A percentile compares a stretch with the other conserved stretches of the same genome.
These are phyloP conservation scores for Populus nigra DNA, from an alignment of 345 rosid species.

Conservation along the genomic window DNA sequence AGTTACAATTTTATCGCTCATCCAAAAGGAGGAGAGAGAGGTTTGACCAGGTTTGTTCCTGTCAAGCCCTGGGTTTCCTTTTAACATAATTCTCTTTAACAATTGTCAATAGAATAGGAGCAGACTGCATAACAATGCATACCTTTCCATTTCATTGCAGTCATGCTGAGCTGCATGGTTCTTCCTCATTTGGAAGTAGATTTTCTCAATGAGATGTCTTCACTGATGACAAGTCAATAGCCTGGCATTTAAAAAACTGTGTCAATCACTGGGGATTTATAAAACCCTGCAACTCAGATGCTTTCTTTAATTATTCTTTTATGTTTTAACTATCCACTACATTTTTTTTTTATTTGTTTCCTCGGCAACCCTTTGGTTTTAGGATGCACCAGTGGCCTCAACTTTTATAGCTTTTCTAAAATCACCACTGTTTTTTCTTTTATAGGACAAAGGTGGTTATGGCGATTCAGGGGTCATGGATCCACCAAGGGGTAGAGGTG, in stretches of 20 bases:
- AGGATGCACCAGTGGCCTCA: too few relatives aligned
- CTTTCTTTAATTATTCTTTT: not conserved
- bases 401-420: not conserved
- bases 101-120: too few relatives aligned
- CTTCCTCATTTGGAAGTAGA: too few relatives aligned
- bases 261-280: not conserved
- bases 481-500: slow-evolving; percentile 63
- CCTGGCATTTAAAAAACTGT: too few relatives aligned
- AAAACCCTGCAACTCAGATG: not conserved
- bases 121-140: not conserved
- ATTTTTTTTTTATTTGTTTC: not conserved
- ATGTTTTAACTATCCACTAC: not conserved
- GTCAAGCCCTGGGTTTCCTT: slow-evolving; percentile 6
- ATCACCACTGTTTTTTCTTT: not conserved
- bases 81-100: not conserved
- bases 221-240: too few relatives aligned
- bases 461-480: slow-evolving; percentile 45
- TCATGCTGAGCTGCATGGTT: not conserved
- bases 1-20: slow-evolving; percentile 50
- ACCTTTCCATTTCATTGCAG: not conserved
- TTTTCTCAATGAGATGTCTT: too few relatives aligned
- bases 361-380: too few relatives aligned
- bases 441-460: slow-evolving; percentile 69
- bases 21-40: slow-evolving; percentile 81
- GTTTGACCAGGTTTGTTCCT: slow-evolving; percentile 64